Percentiles rank a stretch among this genome's conserved stretches.
Evolutionary conservation across 2,329 filamentous ascomycete species (phyloP).

Genomic region (Cladosporium sp.): DNA sequence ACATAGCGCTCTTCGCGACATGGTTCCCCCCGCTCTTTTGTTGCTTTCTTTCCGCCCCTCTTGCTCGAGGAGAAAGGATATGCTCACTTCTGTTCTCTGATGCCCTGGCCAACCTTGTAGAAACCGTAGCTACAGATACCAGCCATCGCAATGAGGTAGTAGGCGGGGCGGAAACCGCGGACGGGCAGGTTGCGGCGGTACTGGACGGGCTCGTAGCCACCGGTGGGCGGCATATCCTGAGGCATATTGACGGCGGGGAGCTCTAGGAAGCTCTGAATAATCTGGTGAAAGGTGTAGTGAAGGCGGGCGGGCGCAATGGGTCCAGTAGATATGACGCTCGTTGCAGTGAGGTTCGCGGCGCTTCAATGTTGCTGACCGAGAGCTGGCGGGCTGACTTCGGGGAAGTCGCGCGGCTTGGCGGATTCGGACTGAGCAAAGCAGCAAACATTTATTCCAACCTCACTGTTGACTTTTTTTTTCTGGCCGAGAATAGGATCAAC

Average conservation of each 20-base stretch:
- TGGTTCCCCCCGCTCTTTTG: neutral
- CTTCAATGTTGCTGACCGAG: constrained; percentile 12
- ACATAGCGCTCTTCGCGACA: neutral
- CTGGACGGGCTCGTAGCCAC: constrained; percentile 94
- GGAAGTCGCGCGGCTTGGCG: neutral
- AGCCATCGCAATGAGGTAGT: constrained; percentile 71
- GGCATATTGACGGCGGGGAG: constrained; percentile 57
- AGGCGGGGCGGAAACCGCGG: constrained; percentile 79
- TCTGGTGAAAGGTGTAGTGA: neutral
- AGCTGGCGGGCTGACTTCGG: neutral
- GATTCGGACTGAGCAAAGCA: neutral
- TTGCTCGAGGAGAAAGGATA: neutral
- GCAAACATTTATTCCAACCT: neutral
- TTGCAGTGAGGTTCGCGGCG: constrained; percentile 1
- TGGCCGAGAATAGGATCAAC: neutral
- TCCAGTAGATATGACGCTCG: constrained; percentile 8
- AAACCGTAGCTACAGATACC: constrained; percentile 84
- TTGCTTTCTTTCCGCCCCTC: neutral
- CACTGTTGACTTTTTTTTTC: neutral
- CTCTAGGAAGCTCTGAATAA: constrained; percentile 13
- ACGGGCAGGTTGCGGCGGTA: constrained; percentile 97
- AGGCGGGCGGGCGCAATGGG: constrained; percentile 5
- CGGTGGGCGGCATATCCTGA: constrained; percentile 93
- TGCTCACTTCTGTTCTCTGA: constrained; percentile 78
- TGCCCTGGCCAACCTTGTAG: constrained; percentile 76